Percentiles rank a stretch among this genome's conserved stretches.
phyloP scores from a whole-genome alignment of 495 filamentous ascomycete genomes.

The Tetracladium marchalianum region DNA sequence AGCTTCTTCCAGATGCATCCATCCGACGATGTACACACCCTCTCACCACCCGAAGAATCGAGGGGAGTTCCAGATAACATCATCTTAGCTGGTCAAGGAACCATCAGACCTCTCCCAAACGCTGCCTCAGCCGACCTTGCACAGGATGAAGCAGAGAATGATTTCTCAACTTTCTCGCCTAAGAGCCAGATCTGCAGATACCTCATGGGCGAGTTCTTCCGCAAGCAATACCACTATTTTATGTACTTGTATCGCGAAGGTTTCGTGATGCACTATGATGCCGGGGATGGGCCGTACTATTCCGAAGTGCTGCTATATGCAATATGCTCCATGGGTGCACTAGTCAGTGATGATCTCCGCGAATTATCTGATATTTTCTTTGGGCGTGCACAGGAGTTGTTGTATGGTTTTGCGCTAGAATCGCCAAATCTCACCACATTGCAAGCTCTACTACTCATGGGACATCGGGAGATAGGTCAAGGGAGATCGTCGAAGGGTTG shows the following conservation, averaged over 20 bases:
- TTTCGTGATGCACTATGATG: slow-evolving; percentile 23
- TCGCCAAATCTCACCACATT: slow-evolving; percentile 24
- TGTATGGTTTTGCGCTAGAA: slow-evolving; percentile 23
- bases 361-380: slow-evolving; percentile 24
- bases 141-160: slow-evolving; percentile 8
- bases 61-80: neutral
- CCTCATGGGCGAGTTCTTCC: slow-evolving; percentile 24
- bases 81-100: neutral
- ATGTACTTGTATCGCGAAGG: slow-evolving; percentile 26
- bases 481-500: slow-evolving; percentile 25
- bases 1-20: slow-evolving; percentile 23
- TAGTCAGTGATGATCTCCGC: slow-evolving; percentile 18
- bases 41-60: neutral
- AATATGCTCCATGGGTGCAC: slow-evolving; percentile 24
- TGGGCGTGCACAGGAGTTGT: slow-evolving; percentile 21
- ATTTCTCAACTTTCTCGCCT: slow-evolving; percentile 4
- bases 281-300: slow-evolving; percentile 23
- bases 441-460: slow-evolving; percentile 23
- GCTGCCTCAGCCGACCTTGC: neutral
- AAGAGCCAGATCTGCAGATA: slow-evolving; percentile 18
- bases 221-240: slow-evolving; percentile 21
- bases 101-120: neutral
- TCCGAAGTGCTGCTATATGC: slow-evolving; percentile 26
- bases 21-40: slow-evolving; percentile 8
- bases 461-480: slow-evolving; percentile 23